Conservation (phyloP, 257 asterid genomes). For the Thymus quinquecostatus region DNA sequence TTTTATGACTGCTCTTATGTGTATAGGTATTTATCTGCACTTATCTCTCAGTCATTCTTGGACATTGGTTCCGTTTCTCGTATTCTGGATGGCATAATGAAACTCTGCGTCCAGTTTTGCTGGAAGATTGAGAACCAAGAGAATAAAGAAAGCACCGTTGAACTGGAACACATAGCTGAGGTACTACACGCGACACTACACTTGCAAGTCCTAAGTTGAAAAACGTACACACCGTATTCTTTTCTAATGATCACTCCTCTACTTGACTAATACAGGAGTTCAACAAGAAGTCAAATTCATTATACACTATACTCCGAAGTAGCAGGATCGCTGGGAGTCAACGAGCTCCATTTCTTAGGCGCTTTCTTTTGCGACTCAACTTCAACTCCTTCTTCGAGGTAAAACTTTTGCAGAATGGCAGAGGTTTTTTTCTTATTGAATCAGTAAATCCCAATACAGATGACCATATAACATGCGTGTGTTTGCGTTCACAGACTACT, state of each 20-base stretch:
- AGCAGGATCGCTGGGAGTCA: constrained; percentile 99
- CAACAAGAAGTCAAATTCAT: constrained; percentile 90
- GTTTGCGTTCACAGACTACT: constrained; percentile 65
- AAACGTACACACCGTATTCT: background rate
- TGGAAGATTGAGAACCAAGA: constrained; percentile 90
- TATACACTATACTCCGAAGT: constrained; percentile 91
- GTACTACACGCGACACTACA: constrained; percentile 42
- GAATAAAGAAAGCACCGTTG: constrained; percentile 59
- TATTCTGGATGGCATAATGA: constrained; percentile 95
- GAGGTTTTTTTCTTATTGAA: background rate
- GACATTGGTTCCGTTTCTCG: constrained; percentile 98
- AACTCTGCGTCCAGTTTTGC: constrained; percentile 90
- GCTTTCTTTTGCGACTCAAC: constrained; percentile 96
- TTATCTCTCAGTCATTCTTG: constrained; percentile 92
- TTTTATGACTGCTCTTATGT: constrained; percentile 26
- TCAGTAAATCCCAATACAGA: constrained; percentile 5
- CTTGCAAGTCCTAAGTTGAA: constrained; percentile 24
- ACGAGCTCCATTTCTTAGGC: constrained; percentile 96
- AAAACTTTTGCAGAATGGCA: constrained; percentile 10
- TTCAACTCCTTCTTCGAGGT: constrained; percentile 96
- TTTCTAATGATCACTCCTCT: constrained; percentile 1
- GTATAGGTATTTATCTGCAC: constrained; percentile 87
- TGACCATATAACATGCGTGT: constrained; percentile 9
- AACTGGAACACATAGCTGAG: constrained; percentile 91
- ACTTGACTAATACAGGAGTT: constrained; percentile 65